Evolutionary conservation across 768 basidiomycete genomes (phyloP).

Genomic region (Cubamyces lactineus): DNA sequence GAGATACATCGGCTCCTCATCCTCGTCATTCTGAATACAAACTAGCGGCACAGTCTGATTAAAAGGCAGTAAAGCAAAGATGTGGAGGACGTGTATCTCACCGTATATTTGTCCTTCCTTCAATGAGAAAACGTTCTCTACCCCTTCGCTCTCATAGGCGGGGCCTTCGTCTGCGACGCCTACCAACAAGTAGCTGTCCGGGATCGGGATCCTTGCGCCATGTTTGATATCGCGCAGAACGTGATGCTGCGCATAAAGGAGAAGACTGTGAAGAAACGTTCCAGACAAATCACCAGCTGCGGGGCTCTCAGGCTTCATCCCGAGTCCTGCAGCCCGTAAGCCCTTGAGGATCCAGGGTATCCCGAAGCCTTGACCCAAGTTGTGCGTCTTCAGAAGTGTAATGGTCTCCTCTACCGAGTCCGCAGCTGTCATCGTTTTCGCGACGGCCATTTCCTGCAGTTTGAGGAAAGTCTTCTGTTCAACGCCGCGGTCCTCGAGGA

Average conservation of each 20-base stretch:
- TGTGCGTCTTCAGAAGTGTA: constrained; percentile 51
- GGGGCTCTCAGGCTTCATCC: constrained; percentile 22
- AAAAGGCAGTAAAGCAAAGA: background rate
- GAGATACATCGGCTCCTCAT: constrained; percentile 55
- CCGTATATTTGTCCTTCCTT: constrained; percentile 68
- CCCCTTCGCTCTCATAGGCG: constrained; percentile 54
- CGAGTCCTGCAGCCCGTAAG: constrained; percentile 41
- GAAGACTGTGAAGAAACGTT: constrained; percentile 31
- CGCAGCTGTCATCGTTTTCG: constrained; percentile 59
- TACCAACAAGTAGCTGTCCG: constrained; percentile 68
- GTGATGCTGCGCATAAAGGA: constrained; percentile 56
- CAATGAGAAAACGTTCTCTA: constrained; percentile 56
- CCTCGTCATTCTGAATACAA: constrained; percentile 58
- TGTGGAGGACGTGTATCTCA: constrained; percentile 34
- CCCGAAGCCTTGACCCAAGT: constrained; percentile 49
- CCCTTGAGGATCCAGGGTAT: constrained; percentile 55
- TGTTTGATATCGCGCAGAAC: constrained; percentile 77
- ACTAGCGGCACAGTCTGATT: constrained; percentile 38
- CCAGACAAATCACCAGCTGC: constrained; percentile 16
- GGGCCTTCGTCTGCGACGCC: constrained; percentile 86
- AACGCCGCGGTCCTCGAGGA: constrained; percentile 78
- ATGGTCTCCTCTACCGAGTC: constrained; percentile 55
- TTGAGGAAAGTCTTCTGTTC: constrained; percentile 55
- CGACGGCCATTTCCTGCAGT: constrained; percentile 64
- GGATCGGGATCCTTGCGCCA: constrained; percentile 71